Evolutionary conservation across 306 rosid genomes (phyloP).

Genomic region (Lagenaria siceraria): DNA sequence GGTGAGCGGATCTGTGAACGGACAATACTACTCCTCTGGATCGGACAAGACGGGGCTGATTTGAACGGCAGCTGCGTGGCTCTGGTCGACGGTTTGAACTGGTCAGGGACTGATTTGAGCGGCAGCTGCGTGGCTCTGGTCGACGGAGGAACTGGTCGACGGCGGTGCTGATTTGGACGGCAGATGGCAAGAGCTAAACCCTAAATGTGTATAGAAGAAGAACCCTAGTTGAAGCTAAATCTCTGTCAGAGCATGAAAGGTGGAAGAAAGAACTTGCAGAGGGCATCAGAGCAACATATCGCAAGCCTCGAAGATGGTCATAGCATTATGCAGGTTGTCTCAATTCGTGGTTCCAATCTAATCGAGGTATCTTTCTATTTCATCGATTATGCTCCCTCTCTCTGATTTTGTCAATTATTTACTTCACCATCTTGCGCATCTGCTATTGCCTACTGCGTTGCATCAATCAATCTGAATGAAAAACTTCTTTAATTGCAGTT

Average conservation of each 20-base stretch:
- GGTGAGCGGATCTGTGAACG: too few relatives aligned
- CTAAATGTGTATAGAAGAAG: too few relatives aligned
- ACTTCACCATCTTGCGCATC: background rate
- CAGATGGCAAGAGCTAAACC: too few relatives aligned
- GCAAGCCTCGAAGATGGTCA: constrained; percentile 48
- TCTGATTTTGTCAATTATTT: background rate
- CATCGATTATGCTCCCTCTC: background rate
- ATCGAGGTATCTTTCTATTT: constrained; percentile 41
- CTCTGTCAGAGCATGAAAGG: constrained; percentile 35
- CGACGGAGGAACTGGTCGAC: too few relatives aligned
- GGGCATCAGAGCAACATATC: constrained; percentile 42
- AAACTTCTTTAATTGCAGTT: background rate
- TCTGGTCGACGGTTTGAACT: too few relatives aligned
- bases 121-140: too few relatives aligned
- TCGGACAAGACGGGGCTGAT: too few relatives aligned
- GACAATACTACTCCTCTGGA: too few relatives aligned
- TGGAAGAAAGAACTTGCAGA: constrained; percentile 84
- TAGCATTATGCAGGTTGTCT: constrained; percentile 53
- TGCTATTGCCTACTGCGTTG: background rate
- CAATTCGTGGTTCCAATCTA: constrained; percentile 74
- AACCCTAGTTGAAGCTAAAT: background rate
- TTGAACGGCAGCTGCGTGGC: too few relatives aligned
- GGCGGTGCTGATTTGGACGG: too few relatives aligned
- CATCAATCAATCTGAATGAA: background rate
- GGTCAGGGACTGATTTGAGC: too few relatives aligned